Percentiles rank a stretch among this genome's conserved stretches.
Conservation (phyloP, 177 flowering plant genomes). For the Vitis hybrid region DNA sequence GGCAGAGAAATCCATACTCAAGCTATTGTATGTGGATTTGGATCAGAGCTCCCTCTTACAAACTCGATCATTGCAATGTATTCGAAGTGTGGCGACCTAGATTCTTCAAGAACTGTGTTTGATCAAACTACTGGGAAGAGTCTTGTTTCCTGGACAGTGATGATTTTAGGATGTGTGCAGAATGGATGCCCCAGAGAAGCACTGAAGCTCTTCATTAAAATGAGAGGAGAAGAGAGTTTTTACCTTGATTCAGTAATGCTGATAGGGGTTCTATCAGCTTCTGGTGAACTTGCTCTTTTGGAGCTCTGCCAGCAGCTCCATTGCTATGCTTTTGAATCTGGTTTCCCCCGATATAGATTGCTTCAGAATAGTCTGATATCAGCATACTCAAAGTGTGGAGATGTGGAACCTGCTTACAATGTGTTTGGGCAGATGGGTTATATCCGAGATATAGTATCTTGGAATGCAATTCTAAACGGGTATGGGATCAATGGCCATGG, state of each 20-base stretch:
- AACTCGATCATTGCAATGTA: constrained; percentile 41
- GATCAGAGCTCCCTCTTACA: constrained; percentile 16
- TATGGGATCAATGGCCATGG: constrained; percentile 43
- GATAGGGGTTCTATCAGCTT: constrained; percentile 25
- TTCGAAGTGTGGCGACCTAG: constrained; percentile 36
- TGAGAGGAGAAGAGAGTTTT: constrained; percentile 16
- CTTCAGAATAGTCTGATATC: constrained; percentile 40
- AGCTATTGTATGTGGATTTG: constrained; percentile 25
- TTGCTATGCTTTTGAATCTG: constrained; percentile 25
- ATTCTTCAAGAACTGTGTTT: constrained; percentile 31
- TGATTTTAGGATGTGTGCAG: constrained; percentile 38
- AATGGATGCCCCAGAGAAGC: constrained; percentile 36
- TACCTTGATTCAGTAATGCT: constrained; percentile 27
- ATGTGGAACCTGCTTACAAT: constrained; percentile 22
- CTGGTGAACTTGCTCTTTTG: constrained; percentile 33
- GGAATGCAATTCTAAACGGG: constrained; percentile 43
- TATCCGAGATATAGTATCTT: constrained; percentile 31
- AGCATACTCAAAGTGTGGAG: constrained; percentile 45
- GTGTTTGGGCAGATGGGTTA: constrained; percentile 35
- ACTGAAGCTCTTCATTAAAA: constrained; percentile 19
- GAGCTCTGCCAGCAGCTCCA: constrained; percentile 44
- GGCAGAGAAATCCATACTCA: constrained; percentile 39
- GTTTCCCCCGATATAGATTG: constrained; percentile 22
- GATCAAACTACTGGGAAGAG: constrained; percentile 21
- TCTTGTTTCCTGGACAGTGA: constrained; percentile 42